These are phyloP conservation scores for Ambrosiella cleistominuta DNA, from an alignment of 2,329 filamentous ascomycete species.

Conservation along the genomic window DNA sequence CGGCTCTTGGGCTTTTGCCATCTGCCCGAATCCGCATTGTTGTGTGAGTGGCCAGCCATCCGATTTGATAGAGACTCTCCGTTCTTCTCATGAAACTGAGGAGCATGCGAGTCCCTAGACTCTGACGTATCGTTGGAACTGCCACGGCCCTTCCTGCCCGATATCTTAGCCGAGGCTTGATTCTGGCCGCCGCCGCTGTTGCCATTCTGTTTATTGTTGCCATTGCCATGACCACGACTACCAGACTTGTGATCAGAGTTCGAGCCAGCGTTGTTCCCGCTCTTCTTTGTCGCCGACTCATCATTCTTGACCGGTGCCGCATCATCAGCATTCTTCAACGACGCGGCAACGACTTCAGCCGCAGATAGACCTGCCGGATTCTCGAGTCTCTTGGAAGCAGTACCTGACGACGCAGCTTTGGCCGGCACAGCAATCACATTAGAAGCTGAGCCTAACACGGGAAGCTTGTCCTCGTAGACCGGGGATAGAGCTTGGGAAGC, in stretches of 20 bases:
- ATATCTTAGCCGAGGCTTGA: not conserved
- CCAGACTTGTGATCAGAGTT: constrained; percentile 2
- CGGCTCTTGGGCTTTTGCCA: constrained; percentile 45
- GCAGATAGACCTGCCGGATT: not conserved
- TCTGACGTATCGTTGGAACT: not conserved
- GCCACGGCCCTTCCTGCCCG: constrained; percentile 6
- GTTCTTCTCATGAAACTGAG: not conserved
- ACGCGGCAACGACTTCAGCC: not conserved
- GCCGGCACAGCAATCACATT: not conserved
- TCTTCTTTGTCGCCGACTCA: not conserved
- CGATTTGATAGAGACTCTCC: not conserved
- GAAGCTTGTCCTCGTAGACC: constrained; percentile 8
- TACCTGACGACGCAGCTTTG: not conserved
- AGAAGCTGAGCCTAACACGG: not conserved
- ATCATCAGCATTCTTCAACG: not conserved
- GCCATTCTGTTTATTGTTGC: constrained; percentile 2
- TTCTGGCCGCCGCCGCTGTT: constrained; percentile 1
- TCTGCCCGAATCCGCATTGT: constrained; percentile 14
- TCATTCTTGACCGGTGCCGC: not conserved
- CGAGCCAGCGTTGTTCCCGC: not conserved
- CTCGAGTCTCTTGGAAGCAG: not conserved
- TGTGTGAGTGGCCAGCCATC: not conserved
- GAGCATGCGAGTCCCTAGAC: not conserved
- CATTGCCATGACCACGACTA: not conserved
- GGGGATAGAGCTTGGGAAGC: constrained; percentile 1